A percentile compares a stretch with the other conserved stretches of the same genome.
phyloP scores from a whole-genome alignment of 345 rosid species.

The Camelina hispida region DNA sequence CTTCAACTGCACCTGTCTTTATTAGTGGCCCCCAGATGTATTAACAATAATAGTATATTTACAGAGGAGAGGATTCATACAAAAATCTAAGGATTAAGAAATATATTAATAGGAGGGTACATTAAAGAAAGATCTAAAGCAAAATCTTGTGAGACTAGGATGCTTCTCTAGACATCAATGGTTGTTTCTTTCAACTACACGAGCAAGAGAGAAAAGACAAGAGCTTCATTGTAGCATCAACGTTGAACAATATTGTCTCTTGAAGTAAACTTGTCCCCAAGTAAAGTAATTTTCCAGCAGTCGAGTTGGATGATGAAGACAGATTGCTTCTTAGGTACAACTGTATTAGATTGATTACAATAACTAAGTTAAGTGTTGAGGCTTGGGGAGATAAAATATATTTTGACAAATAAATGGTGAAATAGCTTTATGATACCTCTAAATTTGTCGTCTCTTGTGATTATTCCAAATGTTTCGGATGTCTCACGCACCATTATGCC shows the following conservation, averaged over 20 bases:
- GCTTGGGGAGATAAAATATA: background rate
- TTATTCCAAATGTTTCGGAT: conserved; percentile 80
- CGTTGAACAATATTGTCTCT: conserved; percentile 53
- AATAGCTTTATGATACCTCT: conserved; percentile 50
- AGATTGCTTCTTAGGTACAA: conserved; percentile 80
- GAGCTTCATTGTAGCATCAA: conserved; percentile 19
- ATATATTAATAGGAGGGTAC: conserved; percentile 1
- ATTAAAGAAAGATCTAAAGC: background rate
- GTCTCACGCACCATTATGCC: conserved; percentile 96
- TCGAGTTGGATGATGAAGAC: conserved; percentile 73
- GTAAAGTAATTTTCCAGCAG: conserved; percentile 79
- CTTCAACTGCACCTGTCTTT: conserved; percentile 25
- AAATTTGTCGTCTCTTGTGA: conserved; percentile 66
- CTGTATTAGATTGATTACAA: conserved; percentile 44
- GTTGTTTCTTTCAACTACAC: conserved; percentile 1
- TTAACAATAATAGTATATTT: background rate
- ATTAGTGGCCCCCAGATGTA: conserved; percentile 7
- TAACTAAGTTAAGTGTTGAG: background rate
- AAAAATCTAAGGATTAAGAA: background rate
- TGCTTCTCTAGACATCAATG: conserved; percentile 24
- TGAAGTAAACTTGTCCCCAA: conserved; percentile 79
- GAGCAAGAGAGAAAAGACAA: background rate
- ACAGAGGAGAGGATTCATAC: conserved; percentile 21
- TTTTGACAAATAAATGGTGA: background rate
- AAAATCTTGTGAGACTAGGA: conserved; percentile 25